These are phyloP conservation scores for Dendrobium catenatum DNA, from an alignment of 106 monocot species.

Conservation along the genomic window DNA sequence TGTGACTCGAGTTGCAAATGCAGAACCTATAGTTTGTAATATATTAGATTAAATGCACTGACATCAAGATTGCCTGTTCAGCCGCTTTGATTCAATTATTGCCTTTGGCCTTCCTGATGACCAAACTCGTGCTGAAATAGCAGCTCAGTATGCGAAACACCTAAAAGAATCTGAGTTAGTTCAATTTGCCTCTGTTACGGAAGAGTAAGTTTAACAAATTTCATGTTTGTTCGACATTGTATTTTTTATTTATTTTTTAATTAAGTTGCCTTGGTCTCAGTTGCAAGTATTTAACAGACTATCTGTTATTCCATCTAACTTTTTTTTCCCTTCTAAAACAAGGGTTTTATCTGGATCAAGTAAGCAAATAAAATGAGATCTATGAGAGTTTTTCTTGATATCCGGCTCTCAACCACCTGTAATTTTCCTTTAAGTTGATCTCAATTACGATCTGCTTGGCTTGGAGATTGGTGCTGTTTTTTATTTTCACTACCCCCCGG, in stretches of 20 bases:
- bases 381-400: not conserved
- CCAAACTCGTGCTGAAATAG: slow-evolving; percentile 67
- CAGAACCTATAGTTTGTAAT: not conserved
- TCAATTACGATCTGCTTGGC: no score
- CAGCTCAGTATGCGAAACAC: slow-evolving; percentile 91
- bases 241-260: not conserved
- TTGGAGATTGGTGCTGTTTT: no score
- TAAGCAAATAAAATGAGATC: not conserved
- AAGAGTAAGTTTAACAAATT: slow-evolving; percentile 38
- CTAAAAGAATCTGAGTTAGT: slow-evolving; percentile 52
- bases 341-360: not conserved
- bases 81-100: slow-evolving; percentile 94
- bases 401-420: not conserved
- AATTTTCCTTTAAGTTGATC: no score
- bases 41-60: not conserved
- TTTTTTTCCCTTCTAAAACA: not conserved
- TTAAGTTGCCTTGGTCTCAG: slow-evolving; percentile 1
- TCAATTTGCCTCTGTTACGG: slow-evolving; percentile 57
- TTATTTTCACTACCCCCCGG: no score
- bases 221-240: not conserved
- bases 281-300: not conserved
- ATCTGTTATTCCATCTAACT: not conserved
- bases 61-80: slow-evolving; percentile 22
- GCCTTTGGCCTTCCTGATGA: slow-evolving; percentile 76
- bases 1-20: not conserved